Percentiles rank a stretch among this genome's conserved stretches.
phyloP scores from a whole-genome alignment of 768 basidiomycete species.

The Lepiota venenata region DNA sequence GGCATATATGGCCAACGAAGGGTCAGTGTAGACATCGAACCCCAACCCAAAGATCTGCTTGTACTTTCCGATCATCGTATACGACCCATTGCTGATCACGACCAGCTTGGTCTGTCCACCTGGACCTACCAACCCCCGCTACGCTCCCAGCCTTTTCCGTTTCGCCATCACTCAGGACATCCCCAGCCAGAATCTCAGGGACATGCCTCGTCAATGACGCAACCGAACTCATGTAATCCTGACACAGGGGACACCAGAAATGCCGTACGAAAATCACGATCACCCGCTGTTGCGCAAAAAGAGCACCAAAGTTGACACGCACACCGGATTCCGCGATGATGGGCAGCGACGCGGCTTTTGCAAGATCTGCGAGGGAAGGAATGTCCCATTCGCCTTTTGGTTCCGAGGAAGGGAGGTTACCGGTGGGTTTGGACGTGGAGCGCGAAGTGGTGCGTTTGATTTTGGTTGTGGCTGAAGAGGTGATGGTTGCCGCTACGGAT shows the following conservation, averaged over 20 bases:
- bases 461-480: slow-evolving; percentile 6
- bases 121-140: slow-evolving; percentile 7
- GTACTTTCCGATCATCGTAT: slow-evolving; percentile 75
- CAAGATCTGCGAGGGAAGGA: slow-evolving; percentile 55
- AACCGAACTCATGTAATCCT: slow-evolving; percentile 82
- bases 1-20: slow-evolving; percentile 61
- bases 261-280: slow-evolving; percentile 86
- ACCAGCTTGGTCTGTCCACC: slow-evolving; percentile 51
- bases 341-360: slow-evolving; percentile 55
- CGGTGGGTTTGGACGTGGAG: background rate
- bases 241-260: slow-evolving; percentile 86
- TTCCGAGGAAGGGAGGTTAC: background rate
- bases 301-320: slow-evolving; percentile 61
- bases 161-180: slow-evolving; percentile 23
- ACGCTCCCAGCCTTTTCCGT: slow-evolving; percentile 15
- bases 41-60: slow-evolving; percentile 70
- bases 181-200: slow-evolving; percentile 16
- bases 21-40: slow-evolving; percentile 80
- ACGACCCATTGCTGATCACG: slow-evolving; percentile 77
- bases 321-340: slow-evolving; percentile 69
- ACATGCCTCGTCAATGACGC: slow-evolving; percentile 36
- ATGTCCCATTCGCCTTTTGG: slow-evolving; percentile 39
- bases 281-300: slow-evolving; percentile 52
- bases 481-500: slow-evolving; percentile 4
- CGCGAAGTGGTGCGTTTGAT: slow-evolving; percentile 8